Conservation (phyloP, 345 rosid genomes). For the Clausena lansium region DNA sequence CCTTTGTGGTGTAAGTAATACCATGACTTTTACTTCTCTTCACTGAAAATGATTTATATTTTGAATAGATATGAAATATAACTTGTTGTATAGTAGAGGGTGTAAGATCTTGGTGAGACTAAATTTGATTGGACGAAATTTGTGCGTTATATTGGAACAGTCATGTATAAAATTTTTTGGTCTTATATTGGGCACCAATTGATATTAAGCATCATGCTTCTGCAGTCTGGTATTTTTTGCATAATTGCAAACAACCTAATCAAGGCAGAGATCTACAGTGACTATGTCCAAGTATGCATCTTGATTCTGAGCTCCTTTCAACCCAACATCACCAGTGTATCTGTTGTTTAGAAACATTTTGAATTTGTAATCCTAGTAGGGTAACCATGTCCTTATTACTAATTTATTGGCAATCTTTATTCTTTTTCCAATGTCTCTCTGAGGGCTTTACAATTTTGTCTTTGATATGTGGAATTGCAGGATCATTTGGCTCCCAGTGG, state of each 20-base stretch:
- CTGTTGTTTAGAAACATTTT: background rate
- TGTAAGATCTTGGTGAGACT: background rate
- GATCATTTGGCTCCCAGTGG: conserved; percentile 84
- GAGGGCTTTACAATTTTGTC: conserved; percentile 9
- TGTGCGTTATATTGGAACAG: background rate
- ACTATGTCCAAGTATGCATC: conserved; percentile 69
- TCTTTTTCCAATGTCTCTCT: background rate
- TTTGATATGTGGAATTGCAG: conserved; percentile 36
- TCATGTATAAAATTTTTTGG: background rate
- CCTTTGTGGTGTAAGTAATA: conserved; percentile 78
- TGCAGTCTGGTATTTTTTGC: conserved; percentile 72
- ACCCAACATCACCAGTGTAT: background rate
- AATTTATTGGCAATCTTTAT: background rate
- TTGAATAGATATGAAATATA: background rate
- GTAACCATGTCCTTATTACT: background rate
- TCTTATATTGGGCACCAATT: background rate
- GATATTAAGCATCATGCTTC: background rate
- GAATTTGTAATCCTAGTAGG: background rate
- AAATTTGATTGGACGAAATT: background rate
- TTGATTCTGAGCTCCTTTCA: conserved; percentile 9
- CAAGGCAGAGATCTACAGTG: conserved; percentile 63
- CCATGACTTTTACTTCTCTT: background rate
- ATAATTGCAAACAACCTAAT: conserved; percentile 56
- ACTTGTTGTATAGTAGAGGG: background rate
- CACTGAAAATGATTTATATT: background rate